Evolutionary conservation across 495 filamentous ascomycete genomes (phyloP).

Genomic region (Neurospora sp.): DNA sequence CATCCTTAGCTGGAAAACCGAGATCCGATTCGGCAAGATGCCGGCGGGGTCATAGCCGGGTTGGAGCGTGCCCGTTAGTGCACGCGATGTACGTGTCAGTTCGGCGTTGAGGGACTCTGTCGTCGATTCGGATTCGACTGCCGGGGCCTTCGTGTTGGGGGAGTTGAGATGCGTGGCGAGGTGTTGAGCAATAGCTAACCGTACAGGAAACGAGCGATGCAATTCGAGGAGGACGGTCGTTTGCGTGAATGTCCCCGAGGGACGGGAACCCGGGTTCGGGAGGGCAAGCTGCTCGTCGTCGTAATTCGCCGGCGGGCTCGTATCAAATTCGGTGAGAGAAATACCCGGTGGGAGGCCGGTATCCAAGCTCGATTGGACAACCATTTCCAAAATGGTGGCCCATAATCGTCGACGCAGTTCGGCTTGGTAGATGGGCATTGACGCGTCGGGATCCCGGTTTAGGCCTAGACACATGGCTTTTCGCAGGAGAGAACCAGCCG

Average conservation of each 20-base stretch:
- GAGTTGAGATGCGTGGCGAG: constrained; percentile 24
- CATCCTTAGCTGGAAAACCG: constrained; percentile 27
- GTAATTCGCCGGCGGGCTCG: constrained; percentile 43
- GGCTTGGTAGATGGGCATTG: constrained; percentile 36
- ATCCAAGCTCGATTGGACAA: constrained; percentile 49
- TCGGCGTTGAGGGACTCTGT: constrained; percentile 10
- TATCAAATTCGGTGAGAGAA: constrained; percentile 47
- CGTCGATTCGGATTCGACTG: constrained; percentile 13
- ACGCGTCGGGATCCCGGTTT: constrained; percentile 45
- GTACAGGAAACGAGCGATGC: constrained; percentile 23
- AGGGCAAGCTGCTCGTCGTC: constrained; percentile 34
- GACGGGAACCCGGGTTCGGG: constrained; percentile 6
- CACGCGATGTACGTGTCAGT: constrained; percentile 22
- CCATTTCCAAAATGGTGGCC: constrained; percentile 55
- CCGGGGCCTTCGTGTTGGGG: constrained; percentile 25
- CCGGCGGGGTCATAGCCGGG: constrained; percentile 25
- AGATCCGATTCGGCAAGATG: constrained; percentile 22
- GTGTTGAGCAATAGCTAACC: constrained; percentile 27
- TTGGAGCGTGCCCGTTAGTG: constrained; percentile 21
- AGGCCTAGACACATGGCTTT: constrained; percentile 53
- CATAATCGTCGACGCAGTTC: constrained; percentile 63
- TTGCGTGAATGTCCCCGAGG: constrained; percentile 25
- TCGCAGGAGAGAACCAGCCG: constrained; percentile 46
- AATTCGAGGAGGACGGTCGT: constrained; percentile 29
- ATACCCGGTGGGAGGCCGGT: constrained; percentile 50